A percentile compares a stretch with the other conserved stretches of the same genome.
Evolutionary conservation across 2,329 filamentous ascomycete genomes (phyloP).

Genomic region (Pseudogymnoascus sp.): DNA sequence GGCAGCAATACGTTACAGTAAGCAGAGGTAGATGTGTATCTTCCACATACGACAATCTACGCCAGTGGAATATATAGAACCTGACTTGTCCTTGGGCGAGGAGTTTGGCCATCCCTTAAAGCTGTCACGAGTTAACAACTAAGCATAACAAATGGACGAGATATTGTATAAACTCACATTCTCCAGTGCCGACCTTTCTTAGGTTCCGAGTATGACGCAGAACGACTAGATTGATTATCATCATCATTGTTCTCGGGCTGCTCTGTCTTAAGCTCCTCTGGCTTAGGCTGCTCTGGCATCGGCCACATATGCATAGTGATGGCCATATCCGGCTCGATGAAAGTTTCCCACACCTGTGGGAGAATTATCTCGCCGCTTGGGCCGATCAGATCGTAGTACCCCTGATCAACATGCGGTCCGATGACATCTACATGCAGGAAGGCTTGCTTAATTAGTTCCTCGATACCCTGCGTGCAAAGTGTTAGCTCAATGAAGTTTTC

Average conservation of each 20-base stretch:
- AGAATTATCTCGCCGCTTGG: conserved; percentile 66
- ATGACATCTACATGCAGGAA: conserved; percentile 67
- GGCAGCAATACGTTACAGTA: not conserved
- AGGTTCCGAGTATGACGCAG: not conserved
- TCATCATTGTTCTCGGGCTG: too few relatives aligned
- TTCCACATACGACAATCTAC: not conserved
- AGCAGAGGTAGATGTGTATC: not conserved
- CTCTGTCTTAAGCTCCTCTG: too few relatives aligned
- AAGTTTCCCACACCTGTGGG: conserved; percentile 67
- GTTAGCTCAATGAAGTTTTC: conserved; percentile 11
- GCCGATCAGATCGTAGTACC: conserved; percentile 68
- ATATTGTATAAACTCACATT: not conserved
- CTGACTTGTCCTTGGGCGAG: not conserved
- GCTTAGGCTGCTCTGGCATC: too few relatives aligned
- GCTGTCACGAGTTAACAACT: not conserved
- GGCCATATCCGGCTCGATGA: conserved; percentile 66
- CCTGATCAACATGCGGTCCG: conserved; percentile 63
- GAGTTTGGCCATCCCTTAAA: not conserved
- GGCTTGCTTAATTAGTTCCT: conserved; percentile 74
- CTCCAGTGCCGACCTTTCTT: not conserved
- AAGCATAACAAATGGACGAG: not conserved
- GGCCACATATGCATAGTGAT: conserved; percentile 58
- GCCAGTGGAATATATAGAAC: not conserved
- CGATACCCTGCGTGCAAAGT: conserved; percentile 55
- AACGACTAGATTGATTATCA: not conserved